These are phyloP conservation scores for Neurospora crassa DNA, from an alignment of 2,329 filamentous ascomycete genomes.

Conservation along the genomic window DNA sequence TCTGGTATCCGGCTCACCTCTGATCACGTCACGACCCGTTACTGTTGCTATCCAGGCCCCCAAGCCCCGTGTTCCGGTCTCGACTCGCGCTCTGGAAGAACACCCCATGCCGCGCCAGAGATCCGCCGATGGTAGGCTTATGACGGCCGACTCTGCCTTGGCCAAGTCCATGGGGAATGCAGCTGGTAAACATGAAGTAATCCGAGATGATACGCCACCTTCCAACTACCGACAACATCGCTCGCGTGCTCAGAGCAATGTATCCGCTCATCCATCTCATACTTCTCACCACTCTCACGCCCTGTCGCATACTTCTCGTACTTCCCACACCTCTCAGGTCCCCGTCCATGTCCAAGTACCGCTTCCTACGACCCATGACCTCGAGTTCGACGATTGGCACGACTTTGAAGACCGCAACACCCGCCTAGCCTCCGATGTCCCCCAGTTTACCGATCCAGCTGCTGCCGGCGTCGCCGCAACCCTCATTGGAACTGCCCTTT, in stretches of 20 bases:
- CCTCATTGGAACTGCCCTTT: conserved; percentile 25
- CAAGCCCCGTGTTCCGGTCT: conserved; percentile 66
- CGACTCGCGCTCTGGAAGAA: conserved; percentile 55
- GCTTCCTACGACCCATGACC: background rate
- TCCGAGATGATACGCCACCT: background rate
- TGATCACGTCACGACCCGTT: conserved; percentile 39
- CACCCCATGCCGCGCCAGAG: conserved; percentile 21
- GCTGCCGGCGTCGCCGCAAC: conserved; percentile 39
- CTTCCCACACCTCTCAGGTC: background rate
- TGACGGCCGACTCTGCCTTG: conserved; percentile 5
- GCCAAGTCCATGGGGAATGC: conserved; percentile 6
- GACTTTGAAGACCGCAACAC: conserved; percentile 21
- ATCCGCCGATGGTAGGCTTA: conserved; percentile 22
- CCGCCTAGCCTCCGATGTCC: conserved; percentile 27
- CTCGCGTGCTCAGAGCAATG: background rate
- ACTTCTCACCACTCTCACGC: background rate
- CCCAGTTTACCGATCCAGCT: conserved; percentile 33
- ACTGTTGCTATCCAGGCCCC: conserved; percentile 74
- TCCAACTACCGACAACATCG: background rate
- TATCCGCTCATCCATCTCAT: background rate
- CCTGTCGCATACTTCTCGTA: background rate
- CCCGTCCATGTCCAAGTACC: background rate
- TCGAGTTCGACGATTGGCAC: conserved; percentile 19
- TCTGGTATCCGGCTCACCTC: conserved; percentile 28
- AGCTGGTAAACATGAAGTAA: background rate